These are phyloP conservation scores for Lachnellula subtilissima DNA, from an alignment of 2,329 filamentous ascomycete species.

Conservation along the genomic window DNA sequence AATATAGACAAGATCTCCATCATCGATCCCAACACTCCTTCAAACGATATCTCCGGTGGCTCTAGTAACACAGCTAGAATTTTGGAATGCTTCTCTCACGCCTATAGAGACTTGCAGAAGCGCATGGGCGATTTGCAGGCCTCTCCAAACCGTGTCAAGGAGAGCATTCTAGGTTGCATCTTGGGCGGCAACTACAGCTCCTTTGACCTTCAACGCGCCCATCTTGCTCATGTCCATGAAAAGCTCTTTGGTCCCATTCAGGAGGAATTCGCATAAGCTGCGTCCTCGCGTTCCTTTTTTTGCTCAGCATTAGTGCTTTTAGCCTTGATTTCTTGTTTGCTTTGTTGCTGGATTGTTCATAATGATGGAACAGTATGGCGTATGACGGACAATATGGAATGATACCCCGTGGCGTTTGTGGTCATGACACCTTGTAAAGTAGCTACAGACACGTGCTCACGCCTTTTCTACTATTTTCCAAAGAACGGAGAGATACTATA, in stretches of 20 bases:
- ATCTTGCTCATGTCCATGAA: constrained; percentile 30
- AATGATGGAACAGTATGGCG: constrained; percentile 19
- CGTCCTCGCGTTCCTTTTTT: background rate
- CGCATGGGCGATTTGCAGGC: constrained; percentile 50
- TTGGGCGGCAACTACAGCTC: constrained; percentile 74
- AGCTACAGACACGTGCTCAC: constrained; percentile 10
- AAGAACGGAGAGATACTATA: constrained; percentile 5
- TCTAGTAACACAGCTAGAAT: constrained; percentile 67
- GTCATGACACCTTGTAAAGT: constrained; percentile 22
- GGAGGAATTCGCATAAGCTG: constrained; percentile 2
- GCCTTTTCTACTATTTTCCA: constrained; percentile 11
- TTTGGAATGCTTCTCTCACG: constrained; percentile 62
- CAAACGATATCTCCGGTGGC: constrained; percentile 88
- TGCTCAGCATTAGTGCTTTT: background rate
- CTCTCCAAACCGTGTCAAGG: constrained; percentile 25
- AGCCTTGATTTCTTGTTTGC: background rate
- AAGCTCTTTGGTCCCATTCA: constrained; percentile 20
- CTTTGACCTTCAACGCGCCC: constrained; percentile 65
- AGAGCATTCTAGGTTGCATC: constrained; percentile 61
- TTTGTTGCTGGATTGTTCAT: constrained; percentile 9
- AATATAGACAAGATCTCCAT: constrained; percentile 71
- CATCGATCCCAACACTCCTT: constrained; percentile 79
- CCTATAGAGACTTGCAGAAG: constrained; percentile 51
- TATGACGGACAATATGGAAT: constrained; percentile 18
- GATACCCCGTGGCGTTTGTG: constrained; percentile 27